Evolutionary conservation across 768 basidiomycete genomes (phyloP), one percentile per base, ranked within the genome.

Genomic region (Kwoniella sp.): DNA sequence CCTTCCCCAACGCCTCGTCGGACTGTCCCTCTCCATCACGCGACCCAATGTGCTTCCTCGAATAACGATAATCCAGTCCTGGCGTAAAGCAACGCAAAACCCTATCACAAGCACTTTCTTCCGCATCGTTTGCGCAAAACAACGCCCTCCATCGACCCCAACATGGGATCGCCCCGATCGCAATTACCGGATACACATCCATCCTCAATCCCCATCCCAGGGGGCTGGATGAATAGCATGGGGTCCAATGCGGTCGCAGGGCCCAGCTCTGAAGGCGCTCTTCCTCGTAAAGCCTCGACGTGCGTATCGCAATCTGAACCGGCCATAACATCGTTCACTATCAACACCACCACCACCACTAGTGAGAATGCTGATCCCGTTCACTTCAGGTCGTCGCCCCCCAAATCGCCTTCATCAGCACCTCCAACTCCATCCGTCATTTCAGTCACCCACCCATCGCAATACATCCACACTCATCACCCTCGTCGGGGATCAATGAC

Each of bases 391-490:
- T 57, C 57, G 21, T 57, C 57, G 3, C 54, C 55, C n/a, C 61
- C 60, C 15, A 53, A 58, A 57, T 62, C 71, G 22, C 70, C 76
- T 13, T 74, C 76, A 22, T 77, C 76, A 17, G 76, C 76, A 9
- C 76, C 76, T 1, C 63, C 76, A 4, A 70, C 67, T 21, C 73
- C 76, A 1, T 73, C 73, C 8, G 69, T 68, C 26, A 65, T 65
- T 15, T 54, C 71, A 22, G 62, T 69, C 25, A 70, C 73, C 1
- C 76, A 77, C 65, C 79, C 79, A 1, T 71, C 79, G 15, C 60
- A 66, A 56, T 80, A 67, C 64, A 80, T 80, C 25, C 79, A 80
- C 52, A 80, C 79, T n/a, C 77, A 80, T 58, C 77, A 77, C 57
- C 79, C 79, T n/a, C 70, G 77, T 27, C 70, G 79, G 4, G 70